Conservation (phyloP, 352 stramenopile species). For the Phytophthora podocarpi region DNA sequence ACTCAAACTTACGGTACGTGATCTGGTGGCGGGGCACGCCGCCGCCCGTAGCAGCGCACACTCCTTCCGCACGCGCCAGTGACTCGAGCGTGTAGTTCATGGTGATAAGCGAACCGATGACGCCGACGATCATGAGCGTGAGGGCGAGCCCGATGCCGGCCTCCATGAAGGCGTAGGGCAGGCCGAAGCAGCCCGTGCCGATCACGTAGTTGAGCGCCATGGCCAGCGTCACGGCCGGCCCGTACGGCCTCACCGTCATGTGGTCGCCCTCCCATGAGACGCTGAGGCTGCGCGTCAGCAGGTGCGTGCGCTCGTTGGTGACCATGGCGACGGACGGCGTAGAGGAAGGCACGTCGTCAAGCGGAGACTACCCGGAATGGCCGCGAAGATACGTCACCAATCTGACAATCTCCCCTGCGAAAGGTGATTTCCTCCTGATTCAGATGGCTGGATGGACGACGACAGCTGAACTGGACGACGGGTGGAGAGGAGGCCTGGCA, state of each 20-base stretch:
- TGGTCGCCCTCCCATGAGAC: conserved; percentile 36
- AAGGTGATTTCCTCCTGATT: conserved; percentile 19
- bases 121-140: conserved; percentile 64
- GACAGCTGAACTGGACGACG: no score
- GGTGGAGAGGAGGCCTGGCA: no score
- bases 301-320: conserved; percentile 24
- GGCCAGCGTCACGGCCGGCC: conserved; percentile 65
- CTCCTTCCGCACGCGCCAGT: conserved; percentile 75
- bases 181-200: conserved; percentile 84
- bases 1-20: conserved; percentile 89
- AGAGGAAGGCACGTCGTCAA: no score
- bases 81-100: conserved; percentile 92
- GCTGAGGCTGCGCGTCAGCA: conserved; percentile 36
- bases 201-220: conserved; percentile 91
- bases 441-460: conserved; percentile 7
- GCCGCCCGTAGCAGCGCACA: conserved; percentile 57
- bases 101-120: conserved; percentile 68
- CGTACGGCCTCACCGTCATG: conserved; percentile 72
- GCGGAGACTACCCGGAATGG: conserved; percentile 22
- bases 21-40: conserved; percentile 65
- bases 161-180: conserved; percentile 80
- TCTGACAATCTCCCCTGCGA: no score
- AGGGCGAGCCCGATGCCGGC: conserved; percentile 69
- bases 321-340: conserved; percentile 17
- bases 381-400: conserved; percentile 20